Conservation (phyloP, 2,329 filamentous ascomycete species). For the Hymenoscyphus linearis region DNA sequence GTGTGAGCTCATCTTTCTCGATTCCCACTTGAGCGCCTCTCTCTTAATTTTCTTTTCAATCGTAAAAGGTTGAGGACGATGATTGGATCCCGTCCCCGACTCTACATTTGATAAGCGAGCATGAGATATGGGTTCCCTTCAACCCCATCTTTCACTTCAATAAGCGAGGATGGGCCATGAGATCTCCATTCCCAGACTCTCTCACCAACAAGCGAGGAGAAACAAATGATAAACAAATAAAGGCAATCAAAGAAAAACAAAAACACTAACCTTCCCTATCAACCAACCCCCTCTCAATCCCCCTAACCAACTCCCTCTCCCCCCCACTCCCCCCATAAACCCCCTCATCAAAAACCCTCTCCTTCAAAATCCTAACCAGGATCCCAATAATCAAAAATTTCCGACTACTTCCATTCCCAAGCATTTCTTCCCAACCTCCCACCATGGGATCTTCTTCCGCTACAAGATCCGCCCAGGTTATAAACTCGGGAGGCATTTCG, state of each 20-base stretch:
- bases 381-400: slow-evolving; percentile 25
- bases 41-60: too few species aligned
- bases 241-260: background rate
- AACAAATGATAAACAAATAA: too few species aligned
- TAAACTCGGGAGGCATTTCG: slow-evolving; percentile 18
- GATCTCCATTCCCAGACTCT: too few species aligned
- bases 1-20: too few species aligned
- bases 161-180: too few species aligned
- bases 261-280: slow-evolving; percentile 19
- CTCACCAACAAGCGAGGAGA: too few species aligned
- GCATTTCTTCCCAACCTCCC: slow-evolving; percentile 25
- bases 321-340: slow-evolving; percentile 23
- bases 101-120: too few species aligned
- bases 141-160: background rate
- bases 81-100: too few species aligned
- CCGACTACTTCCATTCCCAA: slow-evolving; percentile 19
- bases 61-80: too few species aligned
- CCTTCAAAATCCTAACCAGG: slow-evolving; percentile 20
- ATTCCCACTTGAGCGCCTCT: too few species aligned
- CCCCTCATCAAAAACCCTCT: slow-evolving; percentile 23
- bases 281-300: slow-evolving; percentile 23
- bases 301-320: slow-evolving; percentile 19
- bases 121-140: too few species aligned
- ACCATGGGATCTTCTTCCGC: slow-evolving; percentile 20
- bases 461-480: slow-evolving; percentile 18